Evolutionary conservation across 2,329 filamentous ascomycete species (phyloP).

Genomic region (Conoideocrella luteorostrata): DNA sequence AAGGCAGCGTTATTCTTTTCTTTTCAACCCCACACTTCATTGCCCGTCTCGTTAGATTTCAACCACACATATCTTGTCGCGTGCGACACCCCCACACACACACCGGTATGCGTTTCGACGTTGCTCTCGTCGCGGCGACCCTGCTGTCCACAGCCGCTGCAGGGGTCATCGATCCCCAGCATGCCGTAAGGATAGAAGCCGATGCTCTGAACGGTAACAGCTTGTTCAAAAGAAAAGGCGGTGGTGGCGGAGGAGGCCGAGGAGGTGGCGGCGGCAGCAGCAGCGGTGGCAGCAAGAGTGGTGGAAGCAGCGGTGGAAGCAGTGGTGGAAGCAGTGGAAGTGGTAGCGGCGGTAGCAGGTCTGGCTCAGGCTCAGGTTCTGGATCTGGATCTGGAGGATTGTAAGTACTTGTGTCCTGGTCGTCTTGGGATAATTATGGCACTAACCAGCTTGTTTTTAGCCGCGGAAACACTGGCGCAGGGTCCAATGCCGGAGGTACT

Average conservation of each 20-base stretch:
- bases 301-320: slow-evolving; percentile 14
- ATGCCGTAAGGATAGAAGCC: slow-evolving; percentile 18
- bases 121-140: slow-evolving; percentile 6
- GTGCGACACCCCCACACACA: neutral
- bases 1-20: too few species aligned
- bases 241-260: slow-evolving; percentile 47
- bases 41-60: too few species aligned
- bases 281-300: slow-evolving; percentile 15
- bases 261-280: slow-evolving; percentile 31
- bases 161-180: slow-evolving; percentile 12
- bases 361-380: slow-evolving; percentile 9
- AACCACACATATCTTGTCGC: too few species aligned
- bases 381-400: slow-evolving; percentile 8
- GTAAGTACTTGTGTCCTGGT: slow-evolving; percentile 5
- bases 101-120: slow-evolving; percentile 11
- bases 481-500: slow-evolving; percentile 39
- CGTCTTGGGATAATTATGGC: neutral
- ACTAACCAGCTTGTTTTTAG: slow-evolving; percentile 13
- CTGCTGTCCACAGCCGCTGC: slow-evolving; percentile 10
- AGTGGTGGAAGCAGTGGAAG: slow-evolving; percentile 10
- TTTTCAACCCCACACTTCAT: too few species aligned
- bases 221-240: slow-evolving; percentile 53
- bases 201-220: slow-evolving; percentile 30
- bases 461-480: slow-evolving; percentile 20
- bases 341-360: slow-evolving; percentile 15